Evolutionary conservation across 1,284 basidiomycete genomes (phyloP).

Genomic region (Phaffia rhodozyma): DNA sequence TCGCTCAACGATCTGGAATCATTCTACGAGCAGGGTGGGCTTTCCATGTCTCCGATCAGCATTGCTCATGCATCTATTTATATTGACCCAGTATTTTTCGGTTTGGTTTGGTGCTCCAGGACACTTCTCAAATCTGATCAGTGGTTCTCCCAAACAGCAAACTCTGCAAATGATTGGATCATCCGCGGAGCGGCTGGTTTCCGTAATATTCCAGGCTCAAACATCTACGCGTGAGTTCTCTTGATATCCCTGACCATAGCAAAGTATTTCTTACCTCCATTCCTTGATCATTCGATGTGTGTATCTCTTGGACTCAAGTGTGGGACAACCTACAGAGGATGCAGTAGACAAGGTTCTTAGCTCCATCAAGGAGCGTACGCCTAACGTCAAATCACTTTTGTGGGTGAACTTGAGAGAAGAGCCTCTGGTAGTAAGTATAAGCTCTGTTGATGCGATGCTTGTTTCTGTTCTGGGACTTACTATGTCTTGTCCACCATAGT

Average conservation of each 20-base stretch:
- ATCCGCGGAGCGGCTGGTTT: conserved; percentile 92
- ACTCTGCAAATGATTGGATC: conserved; percentile 42
- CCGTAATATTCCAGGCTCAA: conserved; percentile 68
- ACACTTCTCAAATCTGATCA: conserved; percentile 82
- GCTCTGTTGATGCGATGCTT: background rate
- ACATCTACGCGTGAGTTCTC: conserved; percentile 54
- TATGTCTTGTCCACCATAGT: conserved; percentile 50
- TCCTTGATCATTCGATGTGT: conserved; percentile 8
- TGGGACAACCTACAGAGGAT: conserved; percentile 77
- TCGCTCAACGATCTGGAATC: conserved; percentile 86
- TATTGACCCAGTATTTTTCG: background rate
- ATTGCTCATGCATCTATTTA: background rate
- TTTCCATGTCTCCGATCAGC: conserved; percentile 4
- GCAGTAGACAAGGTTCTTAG: conserved; percentile 75
- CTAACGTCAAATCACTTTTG: conserved; percentile 51
- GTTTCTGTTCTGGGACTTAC: background rate
- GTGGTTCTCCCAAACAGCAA: conserved; percentile 61
- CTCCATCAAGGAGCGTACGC: conserved; percentile 52
- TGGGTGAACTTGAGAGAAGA: conserved; percentile 84
- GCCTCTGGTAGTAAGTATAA: conserved; percentile 5
- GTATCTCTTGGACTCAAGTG: conserved; percentile 11
- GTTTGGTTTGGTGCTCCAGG: conserved; percentile 35
- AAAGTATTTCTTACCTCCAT: background rate
- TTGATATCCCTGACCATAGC: background rate
- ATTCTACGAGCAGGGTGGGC: conserved; percentile 73